Base-by-base conservation (phyloP, 2,329 filamentous ascomycete species). In the Colletotrichum chrysophilum region DNA sequence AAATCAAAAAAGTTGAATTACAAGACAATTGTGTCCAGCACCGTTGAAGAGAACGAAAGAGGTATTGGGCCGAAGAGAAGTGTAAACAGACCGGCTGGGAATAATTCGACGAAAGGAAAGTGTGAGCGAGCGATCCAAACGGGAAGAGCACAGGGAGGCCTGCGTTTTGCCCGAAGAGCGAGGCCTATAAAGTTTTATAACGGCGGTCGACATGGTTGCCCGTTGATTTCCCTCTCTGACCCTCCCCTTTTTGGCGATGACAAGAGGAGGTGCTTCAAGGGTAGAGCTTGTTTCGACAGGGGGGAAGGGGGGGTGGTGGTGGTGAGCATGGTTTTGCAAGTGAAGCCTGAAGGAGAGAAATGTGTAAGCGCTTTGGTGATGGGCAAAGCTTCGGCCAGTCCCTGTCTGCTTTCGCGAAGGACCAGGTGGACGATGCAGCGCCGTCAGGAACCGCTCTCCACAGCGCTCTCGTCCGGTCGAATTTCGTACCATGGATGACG, bases 11-110 rank as follows among this genome's bases (percentile, higher is more conserved):
- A 60, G 43, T 28, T 62, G 26, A 38, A 70, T 70, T 70, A 70
- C 30, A 18, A 67, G 36, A 70, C 26, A 70, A 60, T 48, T 56
- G 74, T 76, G 74, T 74, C 74, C 74, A 76, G 74, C 74, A 76
- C 74, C 58, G 65, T 64, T 64, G 21, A 58, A 65, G 65, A 48
- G 71, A 76, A 60, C 28, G 43, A 65, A 62, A 60, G 64, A 68
- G 43, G 18, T 14, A 52, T 21, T 26, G n/a, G 58, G 43, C 34
- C 43, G 34, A 28, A 32, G 52, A 68, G 34, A 36, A 69, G 43
- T 52, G 43, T 52, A 52, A 52, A 69, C 43, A 68, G 58, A 69
- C 58, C 38, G 70, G 64, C 64, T 66, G 64, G 64, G 30, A 55
- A 67, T 36, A 75, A 26, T n/a, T 65, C 64, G 48, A 68, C 21